Evolutionary conservation across 1,284 basidiomycete genomes (phyloP).

Genomic region (Boletus smithii): DNA sequence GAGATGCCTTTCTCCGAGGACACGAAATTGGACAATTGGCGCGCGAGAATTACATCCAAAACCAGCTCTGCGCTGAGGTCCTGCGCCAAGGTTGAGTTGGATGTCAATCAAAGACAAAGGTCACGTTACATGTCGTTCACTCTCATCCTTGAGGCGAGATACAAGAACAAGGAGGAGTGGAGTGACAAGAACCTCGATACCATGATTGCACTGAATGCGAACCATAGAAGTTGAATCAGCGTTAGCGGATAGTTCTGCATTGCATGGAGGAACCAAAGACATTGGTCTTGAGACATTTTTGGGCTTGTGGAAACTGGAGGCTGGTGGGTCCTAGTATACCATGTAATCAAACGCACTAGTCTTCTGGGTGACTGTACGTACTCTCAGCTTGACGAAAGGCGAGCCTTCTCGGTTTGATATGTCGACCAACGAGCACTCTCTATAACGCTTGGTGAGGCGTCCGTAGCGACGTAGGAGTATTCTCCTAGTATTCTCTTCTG

Average conservation of each 20-base stretch:
- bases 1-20: constrained; percentile 7
- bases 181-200: constrained; percentile 40
- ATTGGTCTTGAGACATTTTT: constrained; percentile 1
- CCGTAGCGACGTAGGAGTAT: constrained; percentile 25
- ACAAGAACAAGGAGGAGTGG: constrained; percentile 44
- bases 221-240: constrained; percentile 12
- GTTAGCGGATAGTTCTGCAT: not conserved
- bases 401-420: constrained; percentile 37
- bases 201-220: constrained; percentile 32
- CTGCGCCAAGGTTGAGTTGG: constrained; percentile 29
- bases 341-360: not conserved
- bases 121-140: constrained; percentile 39
- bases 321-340: constrained; percentile 12
- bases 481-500: constrained; percentile 18
- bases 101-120: not conserved
- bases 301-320: constrained; percentile 11
- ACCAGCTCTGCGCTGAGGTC: constrained; percentile 42
- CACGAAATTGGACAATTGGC: constrained; percentile 36
- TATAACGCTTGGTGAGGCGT: constrained; percentile 35
- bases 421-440: constrained; percentile 18
- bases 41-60: constrained; percentile 46
- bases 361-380: constrained; percentile 16
- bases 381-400: constrained; percentile 37
- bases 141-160: constrained; percentile 41
- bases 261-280: constrained; percentile 7